Base-by-base conservation (phyloP, 2,329 filamentous ascomycete genomes). In the Claviceps africana region DNA sequence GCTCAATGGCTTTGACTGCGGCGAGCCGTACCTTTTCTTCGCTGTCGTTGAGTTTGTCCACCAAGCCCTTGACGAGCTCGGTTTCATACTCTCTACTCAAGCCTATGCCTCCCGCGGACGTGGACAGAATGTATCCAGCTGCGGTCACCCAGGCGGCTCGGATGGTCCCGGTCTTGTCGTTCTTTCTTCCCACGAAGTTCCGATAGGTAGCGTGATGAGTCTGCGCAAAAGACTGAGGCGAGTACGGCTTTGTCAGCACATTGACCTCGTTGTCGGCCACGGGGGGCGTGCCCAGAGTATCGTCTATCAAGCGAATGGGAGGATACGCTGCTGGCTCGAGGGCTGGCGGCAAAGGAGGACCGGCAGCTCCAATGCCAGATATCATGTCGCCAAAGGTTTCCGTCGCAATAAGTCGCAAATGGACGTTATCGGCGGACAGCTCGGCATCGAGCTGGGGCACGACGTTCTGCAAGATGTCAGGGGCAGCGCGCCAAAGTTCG, bases 341-440 rank as follows among this genome's bases (percentile, higher is more conserved):
- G 1, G 73, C 67, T 10, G 85, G 79, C 7, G 81, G 70, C 15
- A 85, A 79, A 17, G 90, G 88, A 52, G 88, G 86, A 0, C 91
- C 91, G 55, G 90, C 88, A 55, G 91, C 87, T 48, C 91, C 91
- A 64, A 97, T 94, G 6, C 91, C 91, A 42, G 91, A 85, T 28
- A 94, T 85, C 75, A 98, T 90, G 63, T 97, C 91, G 51, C 94
- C 93, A 40, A 98, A 80, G 0, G 93, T 95, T 67, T 97, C 88
- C 0, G 91, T 95, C 2, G 91, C 91, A 53, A 98, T 77, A 54
- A 88, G 78, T 51, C 93, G 86, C 52, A 98, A 72, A 59, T 93
- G 83, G 3, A 90, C 76, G 55, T 94, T 94, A 63, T 98, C 93
- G 0, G 90, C 89, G 3, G 85, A 86, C 50, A 98, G 73, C 70